Evolutionary conservation across 23 red algal species (phyloP), one percentile per base, ranked within the genome.

Genomic region (Gracilariopsis chorda): DNA sequence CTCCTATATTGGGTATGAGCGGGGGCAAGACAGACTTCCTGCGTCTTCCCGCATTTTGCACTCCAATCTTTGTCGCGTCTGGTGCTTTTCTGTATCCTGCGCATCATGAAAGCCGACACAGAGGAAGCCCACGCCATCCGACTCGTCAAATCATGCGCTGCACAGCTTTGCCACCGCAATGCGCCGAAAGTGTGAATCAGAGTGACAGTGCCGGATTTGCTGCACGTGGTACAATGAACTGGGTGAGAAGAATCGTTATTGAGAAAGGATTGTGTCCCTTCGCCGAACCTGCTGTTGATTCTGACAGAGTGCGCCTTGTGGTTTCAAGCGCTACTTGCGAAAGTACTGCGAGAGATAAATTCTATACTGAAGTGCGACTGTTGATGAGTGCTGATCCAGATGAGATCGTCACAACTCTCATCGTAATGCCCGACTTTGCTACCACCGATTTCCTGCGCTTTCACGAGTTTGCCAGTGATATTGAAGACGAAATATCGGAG

Each of bases 211-310:
- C 20, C 12, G 52, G 37, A 24, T n/a, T 36, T 9, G 74, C 80
- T 61, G 20, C 57, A 59, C 46, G 42, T 41, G 64, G 53, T 43
- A 60, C 47, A 44, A 80, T 57, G 2, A 59, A 47, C 0, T 93
- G 90, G 90, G 78, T 73, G 5, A 32, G 32, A 13, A 19, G 59
- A 21, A 61, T 93, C 29, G 90, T 93, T 8, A 45, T 77, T 41
- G 78, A 43, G 25, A 60, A 84, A 16, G 80, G 80, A 36, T 46
- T 93, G 41, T 93, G 90, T 83, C 90, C 90, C 55, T 93, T 93
- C 55, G 90, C 90, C 21, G 75, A 81, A 57, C 77, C 41, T 17
- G 90, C 61, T 2, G 30, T 93, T 19, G 23, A 34, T 4, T 64
- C 51, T 34, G 59, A 41, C 56, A 73, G 48, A 13, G 77, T 83